Percentiles rank a stretch among this genome's conserved stretches.
These are phyloP conservation scores for Penicillium sp. DNA, from an alignment of 2,329 filamentous ascomycete genomes.

Conservation along the genomic window DNA sequence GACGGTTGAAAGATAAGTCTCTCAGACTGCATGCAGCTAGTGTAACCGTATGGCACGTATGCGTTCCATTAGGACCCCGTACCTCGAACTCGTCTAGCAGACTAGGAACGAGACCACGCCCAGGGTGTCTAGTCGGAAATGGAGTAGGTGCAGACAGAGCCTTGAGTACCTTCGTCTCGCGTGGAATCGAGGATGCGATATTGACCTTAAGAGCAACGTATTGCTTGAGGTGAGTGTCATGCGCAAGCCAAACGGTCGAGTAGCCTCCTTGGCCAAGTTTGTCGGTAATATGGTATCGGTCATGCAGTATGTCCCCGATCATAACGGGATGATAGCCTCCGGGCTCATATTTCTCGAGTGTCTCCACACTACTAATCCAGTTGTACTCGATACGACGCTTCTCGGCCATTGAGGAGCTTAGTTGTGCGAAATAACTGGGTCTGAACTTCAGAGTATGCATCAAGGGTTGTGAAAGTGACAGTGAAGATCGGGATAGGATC, in stretches of 20 bases:
- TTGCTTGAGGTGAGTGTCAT: conserved; percentile 23
- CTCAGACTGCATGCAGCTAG: conserved; percentile 27
- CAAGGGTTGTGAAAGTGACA: no score
- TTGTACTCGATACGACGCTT: conserved; percentile 5
- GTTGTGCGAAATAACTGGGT: no score
- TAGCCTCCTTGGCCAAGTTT: conserved; percentile 43
- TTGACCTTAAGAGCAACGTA: conserved; percentile 33
- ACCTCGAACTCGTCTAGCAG: conserved; percentile 28
- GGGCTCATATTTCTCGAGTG: conserved; percentile 30
- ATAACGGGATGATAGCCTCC: conserved; percentile 36
- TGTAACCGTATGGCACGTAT: conserved; percentile 25
- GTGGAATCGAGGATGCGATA: conserved; percentile 16
- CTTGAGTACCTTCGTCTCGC: conserved; percentile 22
- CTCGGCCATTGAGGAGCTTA: background rate
- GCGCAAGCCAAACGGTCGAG: conserved; percentile 43
- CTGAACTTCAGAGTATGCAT: no score
- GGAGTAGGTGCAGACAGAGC: conserved; percentile 8
- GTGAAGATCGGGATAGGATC: no score
- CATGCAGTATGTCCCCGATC: conserved; percentile 30
- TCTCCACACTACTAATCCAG: conserved; percentile 18
- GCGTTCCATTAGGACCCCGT: conserved; percentile 27
- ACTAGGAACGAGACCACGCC: conserved; percentile 7
- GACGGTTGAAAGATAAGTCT: conserved; percentile 25
- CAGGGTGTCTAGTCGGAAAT: background rate
- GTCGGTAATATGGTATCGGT: conserved; percentile 38